Conservation (phyloP, 305 asterid species). For the Fraxinus latifolia region DNA sequence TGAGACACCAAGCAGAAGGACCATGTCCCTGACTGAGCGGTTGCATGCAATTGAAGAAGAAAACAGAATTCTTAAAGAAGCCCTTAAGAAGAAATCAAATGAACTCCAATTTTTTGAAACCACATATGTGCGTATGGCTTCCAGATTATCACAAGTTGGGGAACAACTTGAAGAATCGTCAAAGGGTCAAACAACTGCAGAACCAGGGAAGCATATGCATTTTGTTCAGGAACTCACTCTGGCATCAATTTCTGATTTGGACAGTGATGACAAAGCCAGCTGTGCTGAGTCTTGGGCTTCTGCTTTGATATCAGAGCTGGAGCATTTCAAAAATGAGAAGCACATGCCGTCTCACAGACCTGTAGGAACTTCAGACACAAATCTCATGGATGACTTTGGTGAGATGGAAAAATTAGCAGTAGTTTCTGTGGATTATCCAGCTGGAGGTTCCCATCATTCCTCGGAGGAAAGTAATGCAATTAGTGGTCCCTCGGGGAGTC, state of each 20-base stretch:
- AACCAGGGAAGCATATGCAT: conserved; percentile 30
- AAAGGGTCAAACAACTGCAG: conserved; percentile 25
- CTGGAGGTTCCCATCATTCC: conserved; percentile 34
- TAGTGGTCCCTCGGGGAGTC: conserved; percentile 25
- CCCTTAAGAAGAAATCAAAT: conserved; percentile 31
- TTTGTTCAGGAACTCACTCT: conserved; percentile 35
- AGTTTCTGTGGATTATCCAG: conserved; percentile 38
- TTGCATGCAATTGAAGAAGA: conserved; percentile 55
- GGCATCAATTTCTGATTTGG: conserved; percentile 53
- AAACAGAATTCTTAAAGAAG: conserved; percentile 50
- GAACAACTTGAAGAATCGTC: conserved; percentile 26
- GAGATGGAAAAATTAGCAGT: conserved; percentile 86
- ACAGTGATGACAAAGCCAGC: conserved; percentile 64
- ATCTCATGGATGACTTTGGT: conserved; percentile 85
- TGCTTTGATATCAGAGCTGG: conserved; percentile 55
- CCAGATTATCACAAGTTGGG: conserved; percentile 27
- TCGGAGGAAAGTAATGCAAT: conserved; percentile 34
- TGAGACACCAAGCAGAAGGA: conserved; percentile 37
- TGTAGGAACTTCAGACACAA: conserved; percentile 62
- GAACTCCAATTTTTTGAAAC: conserved; percentile 27
- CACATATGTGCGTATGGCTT: conserved; percentile 24
- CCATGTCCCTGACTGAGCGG: conserved; percentile 47
- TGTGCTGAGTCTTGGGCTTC: conserved; percentile 68
- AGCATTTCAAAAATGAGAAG: conserved; percentile 48
- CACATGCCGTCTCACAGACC: conserved; percentile 35